Percentiles rank a stretch among this genome's conserved stretches.
phyloP scores from a whole-genome alignment of 352 stramenopile species.

The Globisporangium splendens region DNA sequence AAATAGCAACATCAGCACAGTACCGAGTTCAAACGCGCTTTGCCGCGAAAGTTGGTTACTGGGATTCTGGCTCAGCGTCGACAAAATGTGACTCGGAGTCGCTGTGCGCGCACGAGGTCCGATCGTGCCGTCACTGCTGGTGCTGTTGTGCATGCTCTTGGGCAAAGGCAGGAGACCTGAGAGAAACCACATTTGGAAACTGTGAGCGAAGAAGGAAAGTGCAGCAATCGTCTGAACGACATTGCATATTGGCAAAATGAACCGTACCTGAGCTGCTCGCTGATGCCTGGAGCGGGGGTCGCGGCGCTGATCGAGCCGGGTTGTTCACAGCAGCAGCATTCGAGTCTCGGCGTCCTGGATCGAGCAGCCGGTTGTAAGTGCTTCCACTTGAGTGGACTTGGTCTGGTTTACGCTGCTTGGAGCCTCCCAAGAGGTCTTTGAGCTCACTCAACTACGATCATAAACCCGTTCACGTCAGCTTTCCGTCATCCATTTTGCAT shows the following conservation, averaged over 20 bases:
- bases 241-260: no score
- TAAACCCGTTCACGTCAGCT: neutral
- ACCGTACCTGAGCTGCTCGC: conserved; percentile 3
- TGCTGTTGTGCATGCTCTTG: no score
- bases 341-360: no score
- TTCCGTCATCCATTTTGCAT: no score
- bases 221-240: no score
- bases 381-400: neutral
- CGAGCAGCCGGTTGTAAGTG: neutral
- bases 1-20: neutral
- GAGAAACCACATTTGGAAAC: no score
- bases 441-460: conserved; percentile 43
- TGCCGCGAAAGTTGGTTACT: neutral
- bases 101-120: neutral
- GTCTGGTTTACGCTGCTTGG: conserved; percentile 17
- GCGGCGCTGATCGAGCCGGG: neutral
- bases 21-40: conserved; percentile 24
- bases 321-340: no score
- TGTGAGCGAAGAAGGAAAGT: neutral
- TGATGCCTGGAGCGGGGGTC: neutral
- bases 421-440: conserved; percentile 34
- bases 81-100: conserved; percentile 3
- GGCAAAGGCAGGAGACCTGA: neutral
- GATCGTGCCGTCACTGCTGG: neutral
- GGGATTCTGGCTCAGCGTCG: conserved; percentile 8